Evolutionary conservation across 768 basidiomycete genomes (phyloP).

Genomic region (Macrocybe gigantea): DNA sequence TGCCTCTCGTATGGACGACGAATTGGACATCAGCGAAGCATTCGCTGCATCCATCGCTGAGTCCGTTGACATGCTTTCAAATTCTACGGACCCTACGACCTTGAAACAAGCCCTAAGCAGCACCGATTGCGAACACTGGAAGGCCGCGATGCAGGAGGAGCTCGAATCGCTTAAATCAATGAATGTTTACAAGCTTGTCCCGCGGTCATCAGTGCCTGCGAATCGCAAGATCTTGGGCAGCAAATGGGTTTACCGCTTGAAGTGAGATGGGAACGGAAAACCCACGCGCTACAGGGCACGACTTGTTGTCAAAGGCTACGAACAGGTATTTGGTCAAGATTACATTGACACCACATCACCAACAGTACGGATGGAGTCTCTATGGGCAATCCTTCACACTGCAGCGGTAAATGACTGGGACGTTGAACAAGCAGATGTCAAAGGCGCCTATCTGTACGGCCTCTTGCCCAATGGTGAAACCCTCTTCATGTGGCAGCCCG

Average conservation of each 20-base stretch:
- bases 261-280: slow-evolving; percentile 27
- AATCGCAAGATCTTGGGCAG: slow-evolving; percentile 26
- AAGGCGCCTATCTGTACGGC: neutral
- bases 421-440: too few relatives aligned
- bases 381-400: too few relatives aligned
- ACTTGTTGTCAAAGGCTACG: slow-evolving; percentile 35
- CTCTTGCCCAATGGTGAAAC: neutral
- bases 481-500: slow-evolving; percentile 14
- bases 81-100: too few relatives aligned
- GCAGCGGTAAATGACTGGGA: too few relatives aligned
- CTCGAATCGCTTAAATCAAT: slow-evolving; percentile 19
- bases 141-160: slow-evolving; percentile 13
- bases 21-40: too few relatives aligned
- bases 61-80: too few relatives aligned
- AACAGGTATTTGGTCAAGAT: slow-evolving; percentile 32
- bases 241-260: slow-evolving; percentile 38
- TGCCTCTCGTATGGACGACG: too few relatives aligned
- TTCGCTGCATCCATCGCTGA: too few relatives aligned
- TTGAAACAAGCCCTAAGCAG: slow-evolving; percentile 18
- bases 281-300: slow-evolving; percentile 33
- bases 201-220: slow-evolving; percentile 7
- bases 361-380: too few relatives aligned
- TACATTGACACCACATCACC: slow-evolving; percentile 33
- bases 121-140: slow-evolving; percentile 15
- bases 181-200: slow-evolving; percentile 21